Conservation (phyloP, 73 alveolate species). For the Paraurostyla sp. region DNA sequence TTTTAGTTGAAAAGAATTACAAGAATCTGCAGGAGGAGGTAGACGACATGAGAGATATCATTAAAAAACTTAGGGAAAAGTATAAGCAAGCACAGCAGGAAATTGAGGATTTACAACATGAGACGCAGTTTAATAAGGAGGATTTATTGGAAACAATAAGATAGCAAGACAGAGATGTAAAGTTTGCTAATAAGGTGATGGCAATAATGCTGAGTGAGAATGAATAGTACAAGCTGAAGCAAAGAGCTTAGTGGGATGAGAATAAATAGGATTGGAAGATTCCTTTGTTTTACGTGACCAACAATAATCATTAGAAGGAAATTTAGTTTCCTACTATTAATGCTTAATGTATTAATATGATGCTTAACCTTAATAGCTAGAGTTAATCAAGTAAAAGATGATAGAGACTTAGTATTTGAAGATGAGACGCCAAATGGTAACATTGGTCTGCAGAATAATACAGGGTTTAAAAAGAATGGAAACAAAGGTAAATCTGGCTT, state of each 20-base stretch:
- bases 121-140: constrained; percentile 82
- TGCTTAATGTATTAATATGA: constrained; percentile 21
- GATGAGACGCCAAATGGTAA: too few species aligned
- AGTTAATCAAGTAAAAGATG: constrained; percentile 46
- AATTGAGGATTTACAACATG: constrained; percentile 89
- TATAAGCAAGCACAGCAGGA: constrained; percentile 71
- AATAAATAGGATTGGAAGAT: constrained; percentile 64
- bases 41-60: constrained; percentile 69
- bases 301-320: constrained; percentile 34
- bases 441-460: too few species aligned
- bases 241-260: constrained; percentile 66
- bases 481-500: neutral
- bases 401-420: constrained; percentile 30
- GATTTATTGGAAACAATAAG: constrained; percentile 88
- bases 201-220: constrained; percentile 50
- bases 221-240: constrained; percentile 56
- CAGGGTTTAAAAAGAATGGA: neutral
- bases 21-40: constrained; percentile 79
- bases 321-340: constrained; percentile 51
- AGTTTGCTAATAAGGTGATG: constrained; percentile 79
- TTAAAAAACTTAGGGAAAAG: constrained; percentile 69
- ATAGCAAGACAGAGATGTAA: constrained; percentile 81
- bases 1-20: constrained; percentile 64
- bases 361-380: constrained; percentile 51
- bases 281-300: constrained; percentile 67